Percentiles rank a stretch among this genome's conserved stretches.
Conservation (phyloP, 2,329 filamentous ascomycete genomes). For the Ophiosphaerella korrae region DNA sequence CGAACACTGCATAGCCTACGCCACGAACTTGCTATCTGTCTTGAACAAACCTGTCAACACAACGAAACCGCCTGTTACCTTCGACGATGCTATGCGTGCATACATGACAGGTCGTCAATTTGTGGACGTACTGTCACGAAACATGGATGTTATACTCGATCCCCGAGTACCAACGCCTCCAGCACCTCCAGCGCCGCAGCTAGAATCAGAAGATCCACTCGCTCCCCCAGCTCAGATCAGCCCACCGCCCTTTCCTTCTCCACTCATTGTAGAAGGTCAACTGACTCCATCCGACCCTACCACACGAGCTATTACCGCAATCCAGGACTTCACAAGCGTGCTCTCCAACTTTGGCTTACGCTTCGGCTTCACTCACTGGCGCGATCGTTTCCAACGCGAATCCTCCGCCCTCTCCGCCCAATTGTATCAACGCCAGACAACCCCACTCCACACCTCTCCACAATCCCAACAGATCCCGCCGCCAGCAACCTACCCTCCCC, state of each 20-base stretch:
- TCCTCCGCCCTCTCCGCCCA: slow-evolving; percentile 49
- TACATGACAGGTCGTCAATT: slow-evolving; percentile 70
- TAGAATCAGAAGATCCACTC: slow-evolving; percentile 44
- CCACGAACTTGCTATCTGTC: slow-evolving; percentile 73
- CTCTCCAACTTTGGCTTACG: slow-evolving; percentile 53
- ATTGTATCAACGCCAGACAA: slow-evolving; percentile 46
- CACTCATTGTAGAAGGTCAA: slow-evolving; percentile 31
- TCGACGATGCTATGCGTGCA: slow-evolving; percentile 83
- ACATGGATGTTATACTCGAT: slow-evolving; percentile 54
- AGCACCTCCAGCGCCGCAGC: slow-evolving; percentile 32
- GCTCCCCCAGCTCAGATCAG: slow-evolving; percentile 34
- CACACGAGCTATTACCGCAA: slow-evolving; percentile 51
- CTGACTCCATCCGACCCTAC: slow-evolving; percentile 39
- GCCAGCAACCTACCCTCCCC: slow-evolving; percentile 24
- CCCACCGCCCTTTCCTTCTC: slow-evolving; percentile 42
- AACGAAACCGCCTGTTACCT: slow-evolving; percentile 75
- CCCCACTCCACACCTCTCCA: slow-evolving; percentile 32
- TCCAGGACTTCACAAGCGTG: slow-evolving; percentile 54
- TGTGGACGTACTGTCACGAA: slow-evolving; percentile 60
- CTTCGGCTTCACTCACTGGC: slow-evolving; percentile 58
- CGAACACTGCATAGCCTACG: slow-evolving; percentile 82
- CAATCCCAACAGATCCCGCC: slow-evolving; percentile 17
- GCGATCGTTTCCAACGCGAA: slow-evolving; percentile 55
- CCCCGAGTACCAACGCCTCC: slow-evolving; percentile 50
- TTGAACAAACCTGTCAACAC: slow-evolving; percentile 57